These are phyloP conservation scores for Xylaria sp. DNA, from an alignment of 2,329 filamentous ascomycete species.

Conservation along the genomic window DNA sequence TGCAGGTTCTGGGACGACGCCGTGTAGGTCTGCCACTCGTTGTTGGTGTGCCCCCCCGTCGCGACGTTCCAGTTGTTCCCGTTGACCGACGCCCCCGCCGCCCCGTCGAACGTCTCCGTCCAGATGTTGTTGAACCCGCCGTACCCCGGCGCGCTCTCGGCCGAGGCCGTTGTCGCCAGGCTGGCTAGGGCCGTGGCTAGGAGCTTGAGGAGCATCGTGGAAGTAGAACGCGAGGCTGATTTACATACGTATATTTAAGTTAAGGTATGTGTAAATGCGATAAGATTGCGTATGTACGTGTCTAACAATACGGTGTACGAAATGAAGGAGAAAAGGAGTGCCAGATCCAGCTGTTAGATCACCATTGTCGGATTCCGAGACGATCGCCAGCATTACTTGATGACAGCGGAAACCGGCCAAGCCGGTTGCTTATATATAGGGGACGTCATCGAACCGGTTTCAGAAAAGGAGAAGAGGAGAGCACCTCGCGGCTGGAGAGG, in stretches of 20 bases:
- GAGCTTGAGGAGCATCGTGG: constrained; percentile 30
- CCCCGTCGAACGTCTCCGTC: constrained; percentile 49
- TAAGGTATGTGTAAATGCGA: constrained; percentile 4
- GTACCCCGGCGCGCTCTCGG: constrained; percentile 40
- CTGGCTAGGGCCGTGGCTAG: constrained; percentile 24
- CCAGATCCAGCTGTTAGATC: constrained; percentile 24
- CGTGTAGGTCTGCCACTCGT: constrained; percentile 53
- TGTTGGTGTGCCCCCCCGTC: constrained; percentile 49
- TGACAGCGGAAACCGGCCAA: constrained; percentile 6
- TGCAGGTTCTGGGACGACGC: constrained; percentile 50
- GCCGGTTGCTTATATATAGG: constrained; percentile 13
- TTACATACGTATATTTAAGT: constrained; percentile 3
- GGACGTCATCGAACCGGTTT: constrained; percentile 9
- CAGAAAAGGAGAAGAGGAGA: constrained; percentile 17
- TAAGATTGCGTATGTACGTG: constrained; percentile 26
- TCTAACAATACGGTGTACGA: constrained; percentile 11
- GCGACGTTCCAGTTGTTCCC: constrained; percentile 50
- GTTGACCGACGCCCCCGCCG: constrained; percentile 43
- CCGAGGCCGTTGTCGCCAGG: constrained; percentile 20
- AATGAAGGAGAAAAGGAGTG: constrained; percentile 27
- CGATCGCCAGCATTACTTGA: constrained; percentile 27
- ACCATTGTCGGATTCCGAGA: constrained; percentile 18
- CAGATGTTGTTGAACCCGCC: constrained; percentile 48
- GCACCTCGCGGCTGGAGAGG: constrained; percentile 12
- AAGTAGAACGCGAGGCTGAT: not conserved